phyloP scores from a whole-genome alignment of 257 asterid genomes.

The Ajuga chamaepitys region DNA sequence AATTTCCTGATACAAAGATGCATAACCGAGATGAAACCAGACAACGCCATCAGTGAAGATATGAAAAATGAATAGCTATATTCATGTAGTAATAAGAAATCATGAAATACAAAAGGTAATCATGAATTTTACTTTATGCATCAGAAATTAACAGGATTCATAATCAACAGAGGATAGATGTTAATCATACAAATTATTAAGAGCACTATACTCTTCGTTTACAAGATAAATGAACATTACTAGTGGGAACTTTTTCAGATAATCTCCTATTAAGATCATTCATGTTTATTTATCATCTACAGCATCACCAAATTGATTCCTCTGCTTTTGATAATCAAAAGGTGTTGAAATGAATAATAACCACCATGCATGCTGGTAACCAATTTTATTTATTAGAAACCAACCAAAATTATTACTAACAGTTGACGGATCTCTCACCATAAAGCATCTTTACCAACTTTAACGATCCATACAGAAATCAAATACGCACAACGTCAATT shows the following conservation, averaged over 20 bases:
- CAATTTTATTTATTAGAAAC: background rate
- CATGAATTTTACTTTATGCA: background rate
- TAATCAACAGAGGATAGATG: background rate
- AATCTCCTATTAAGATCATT: too few relatives aligned
- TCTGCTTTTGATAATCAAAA: too few relatives aligned
- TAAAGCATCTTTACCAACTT: background rate
- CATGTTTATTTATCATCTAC: too few relatives aligned
- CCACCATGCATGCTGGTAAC: background rate
- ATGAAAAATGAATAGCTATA: background rate
- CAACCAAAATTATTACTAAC: background rate
- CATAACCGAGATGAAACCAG: constrained; percentile 1
- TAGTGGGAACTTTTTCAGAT: background rate
- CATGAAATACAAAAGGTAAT: background rate
- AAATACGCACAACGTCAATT: background rate
- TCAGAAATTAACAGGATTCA: background rate
- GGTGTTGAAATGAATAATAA: background rate
- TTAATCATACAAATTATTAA: background rate
- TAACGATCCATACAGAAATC: background rate
- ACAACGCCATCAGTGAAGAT: background rate
- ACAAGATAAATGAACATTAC: background rate
- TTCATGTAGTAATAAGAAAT: background rate
- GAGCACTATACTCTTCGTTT: background rate
- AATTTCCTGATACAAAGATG: background rate
- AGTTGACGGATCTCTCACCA: background rate
- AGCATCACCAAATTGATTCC: background rate